Percentiles rank a stretch among this genome's conserved stretches.
Evolutionary conservation across 2,329 filamentous ascomycete genomes (phyloP).

Genomic region (Epichloe amarillans): DNA sequence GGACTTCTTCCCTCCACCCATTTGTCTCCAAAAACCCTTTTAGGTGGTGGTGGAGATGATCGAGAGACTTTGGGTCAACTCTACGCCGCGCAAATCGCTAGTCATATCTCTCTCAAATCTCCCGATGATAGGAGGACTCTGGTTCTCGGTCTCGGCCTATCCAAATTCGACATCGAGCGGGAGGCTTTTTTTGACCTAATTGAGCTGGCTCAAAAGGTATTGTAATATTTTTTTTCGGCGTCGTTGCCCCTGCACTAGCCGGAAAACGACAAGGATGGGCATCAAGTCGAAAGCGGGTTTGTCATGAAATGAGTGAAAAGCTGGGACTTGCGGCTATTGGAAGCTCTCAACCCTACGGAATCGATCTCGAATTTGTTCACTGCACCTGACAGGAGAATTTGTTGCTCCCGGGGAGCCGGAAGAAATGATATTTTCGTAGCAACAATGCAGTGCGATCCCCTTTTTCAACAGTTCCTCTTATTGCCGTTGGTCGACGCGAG

Average conservation of each 20-base stretch:
- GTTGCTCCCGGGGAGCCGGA: background rate
- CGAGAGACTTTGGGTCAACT: slow-evolving; percentile 78
- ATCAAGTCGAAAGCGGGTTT: background rate
- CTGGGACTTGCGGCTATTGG: background rate
- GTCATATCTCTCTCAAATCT: slow-evolving; percentile 57
- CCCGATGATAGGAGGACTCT: slow-evolving; percentile 49
- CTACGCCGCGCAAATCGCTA: slow-evolving; percentile 80
- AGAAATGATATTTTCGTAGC: background rate
- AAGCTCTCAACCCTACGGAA: background rate
- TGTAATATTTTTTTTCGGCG: slow-evolving; percentile 20
- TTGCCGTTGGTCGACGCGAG: background rate
- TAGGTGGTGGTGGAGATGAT: slow-evolving; percentile 69
- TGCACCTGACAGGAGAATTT: background rate
- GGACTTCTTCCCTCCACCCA: slow-evolving; percentile 62
- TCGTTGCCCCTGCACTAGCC: background rate
- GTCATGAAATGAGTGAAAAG: background rate
- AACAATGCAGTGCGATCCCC: background rate
- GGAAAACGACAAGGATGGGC: background rate
- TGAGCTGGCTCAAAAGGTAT: slow-evolving; percentile 45
- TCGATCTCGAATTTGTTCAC: background rate
- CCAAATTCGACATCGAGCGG: slow-evolving; percentile 34
- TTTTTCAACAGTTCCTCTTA: background rate
- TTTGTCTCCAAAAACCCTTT: slow-evolving; percentile 72
- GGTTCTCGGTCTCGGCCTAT: slow-evolving; percentile 48
- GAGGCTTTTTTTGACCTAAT: slow-evolving; percentile 54